These are phyloP conservation scores for Protomyces macrosporus DNA, from an alignment of 1,139 yeast genomes.

Conservation along the genomic window DNA sequence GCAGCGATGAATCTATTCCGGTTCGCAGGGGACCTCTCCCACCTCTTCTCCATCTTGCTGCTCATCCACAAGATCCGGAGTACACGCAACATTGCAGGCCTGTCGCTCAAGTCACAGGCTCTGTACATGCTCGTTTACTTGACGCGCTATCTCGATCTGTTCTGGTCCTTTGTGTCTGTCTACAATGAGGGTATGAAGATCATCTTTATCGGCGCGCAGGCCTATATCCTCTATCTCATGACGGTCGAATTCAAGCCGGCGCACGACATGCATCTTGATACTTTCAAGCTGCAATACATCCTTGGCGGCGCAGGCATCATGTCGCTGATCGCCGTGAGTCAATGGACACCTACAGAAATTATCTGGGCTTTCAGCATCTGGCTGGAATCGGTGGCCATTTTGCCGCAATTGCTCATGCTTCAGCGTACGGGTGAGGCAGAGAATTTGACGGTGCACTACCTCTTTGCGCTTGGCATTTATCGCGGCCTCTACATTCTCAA, in stretches of 20 bases:
- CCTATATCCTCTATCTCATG: constrained; percentile 72
- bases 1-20: constrained; percentile 34
- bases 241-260: constrained; percentile 51
- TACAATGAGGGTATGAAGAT: constrained; percentile 80
- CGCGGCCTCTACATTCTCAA: constrained; percentile 86
- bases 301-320: constrained; percentile 57
- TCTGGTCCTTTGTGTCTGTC: constrained; percentile 48
- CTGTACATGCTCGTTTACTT: constrained; percentile 72
- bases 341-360: constrained; percentile 44
- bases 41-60: constrained; percentile 70
- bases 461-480: constrained; percentile 86
- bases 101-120: constrained; percentile 81
- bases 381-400: constrained; percentile 85
- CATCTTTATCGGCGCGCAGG: constrained; percentile 67
- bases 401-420: constrained; percentile 86
- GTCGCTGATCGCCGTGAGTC: constrained; percentile 61
- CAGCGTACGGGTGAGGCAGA: constrained; percentile 89
- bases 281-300: constrained; percentile 70
- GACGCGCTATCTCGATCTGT: constrained; percentile 62
- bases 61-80: constrained; percentile 64
- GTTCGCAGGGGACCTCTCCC: constrained; percentile 65
- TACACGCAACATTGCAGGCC: constrained; percentile 68
- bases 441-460: constrained; percentile 81
- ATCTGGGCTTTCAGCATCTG: constrained; percentile 74
- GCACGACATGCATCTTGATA: constrained; percentile 60